Conservation (phyloP, 2,329 filamentous ascomycete species). For the Pyrenophora seminiperda region DNA sequence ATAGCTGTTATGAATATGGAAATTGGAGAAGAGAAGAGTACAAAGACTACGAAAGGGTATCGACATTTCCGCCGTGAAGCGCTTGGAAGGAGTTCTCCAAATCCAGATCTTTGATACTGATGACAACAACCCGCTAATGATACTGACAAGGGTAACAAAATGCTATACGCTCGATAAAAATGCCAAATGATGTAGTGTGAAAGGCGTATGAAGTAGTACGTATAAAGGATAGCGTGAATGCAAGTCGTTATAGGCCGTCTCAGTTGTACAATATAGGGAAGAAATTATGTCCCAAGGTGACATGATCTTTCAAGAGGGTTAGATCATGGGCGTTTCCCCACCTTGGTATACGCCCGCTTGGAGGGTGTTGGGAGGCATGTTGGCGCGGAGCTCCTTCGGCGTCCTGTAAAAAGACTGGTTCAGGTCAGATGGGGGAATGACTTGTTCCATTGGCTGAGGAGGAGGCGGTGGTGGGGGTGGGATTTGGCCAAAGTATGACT, state of each 20-base stretch:
- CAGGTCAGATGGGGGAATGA: slow-evolving; percentile 45
- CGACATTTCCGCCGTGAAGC: slow-evolving; percentile 43
- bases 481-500: slow-evolving; percentile 38
- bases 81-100: slow-evolving; percentile 21
- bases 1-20: not conserved
- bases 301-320: slow-evolving; percentile 4
- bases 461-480: slow-evolving; percentile 47
- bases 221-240: slow-evolving; percentile 32
- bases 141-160: not conserved
- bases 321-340: slow-evolving; percentile 46
- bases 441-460: slow-evolving; percentile 49
- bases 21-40: not conserved
- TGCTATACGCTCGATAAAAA: slow-evolving; percentile 30
- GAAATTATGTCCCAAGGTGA: not conserved
- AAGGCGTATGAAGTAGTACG: slow-evolving; percentile 2
- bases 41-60: slow-evolving; percentile 38
- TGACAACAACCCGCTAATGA: slow-evolving; percentile 1
- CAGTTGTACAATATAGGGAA: slow-evolving; percentile 17
- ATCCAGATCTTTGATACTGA: slow-evolving; percentile 11
- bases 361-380: slow-evolving; percentile 55
- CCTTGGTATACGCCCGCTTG: slow-evolving; percentile 51
- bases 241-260: slow-evolving; percentile 40
- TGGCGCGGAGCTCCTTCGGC: slow-evolving; percentile 55
- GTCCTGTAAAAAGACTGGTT: slow-evolving; percentile 45
- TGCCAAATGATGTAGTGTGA: slow-evolving; percentile 13